Percentiles rank a stretch among this genome's conserved stretches.
Conservation (phyloP, 2,329 filamentous ascomycete species). For the Penicillium sp. region DNA sequence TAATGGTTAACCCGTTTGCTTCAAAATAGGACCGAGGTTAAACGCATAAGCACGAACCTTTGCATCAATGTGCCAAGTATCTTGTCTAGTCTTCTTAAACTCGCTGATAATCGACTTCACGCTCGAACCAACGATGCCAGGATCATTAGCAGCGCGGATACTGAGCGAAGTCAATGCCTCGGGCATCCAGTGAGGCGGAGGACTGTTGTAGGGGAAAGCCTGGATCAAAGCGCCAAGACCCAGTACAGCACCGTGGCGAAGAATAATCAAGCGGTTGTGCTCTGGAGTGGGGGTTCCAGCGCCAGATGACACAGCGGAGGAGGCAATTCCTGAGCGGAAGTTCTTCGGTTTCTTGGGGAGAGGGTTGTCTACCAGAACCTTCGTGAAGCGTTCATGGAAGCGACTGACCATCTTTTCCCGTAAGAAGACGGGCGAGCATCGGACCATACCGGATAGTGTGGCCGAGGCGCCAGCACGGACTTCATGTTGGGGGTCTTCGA, state of each 20-base stretch:
- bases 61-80: slow-evolving; percentile 97
- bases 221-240: slow-evolving; percentile 88
- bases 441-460: slow-evolving; percentile 95
- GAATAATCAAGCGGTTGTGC: slow-evolving; percentile 72
- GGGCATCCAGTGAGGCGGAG: slow-evolving; percentile 90
- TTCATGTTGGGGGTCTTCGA: slow-evolving; percentile 86
- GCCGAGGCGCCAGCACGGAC: slow-evolving; percentile 90
- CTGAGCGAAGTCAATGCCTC: slow-evolving; percentile 85
- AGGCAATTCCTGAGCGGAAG: slow-evolving; percentile 34
- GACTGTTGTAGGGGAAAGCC: slow-evolving; percentile 93
- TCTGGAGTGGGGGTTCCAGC: slow-evolving; percentile 52
- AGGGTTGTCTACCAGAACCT: slow-evolving; percentile 75
- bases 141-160: slow-evolving; percentile 79
- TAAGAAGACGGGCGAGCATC: slow-evolving; percentile 81
- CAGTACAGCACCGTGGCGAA: slow-evolving; percentile 84
- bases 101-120: slow-evolving; percentile 92
- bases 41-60: slow-evolving; percentile 65
- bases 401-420: slow-evolving; percentile 74
- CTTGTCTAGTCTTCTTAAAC: slow-evolving; percentile 99
- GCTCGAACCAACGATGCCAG: slow-evolving; percentile 90
- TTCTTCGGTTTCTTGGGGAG: slow-evolving; percentile 68
- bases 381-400: slow-evolving; percentile 77
- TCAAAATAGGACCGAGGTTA: neutral
- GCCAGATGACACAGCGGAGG: slow-evolving; percentile 46
- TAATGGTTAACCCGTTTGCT: slow-evolving; percentile 20